These are phyloP conservation scores for Diaporthe aspalathi DNA, from an alignment of 2,329 filamentous ascomycete species.

Conservation along the genomic window DNA sequence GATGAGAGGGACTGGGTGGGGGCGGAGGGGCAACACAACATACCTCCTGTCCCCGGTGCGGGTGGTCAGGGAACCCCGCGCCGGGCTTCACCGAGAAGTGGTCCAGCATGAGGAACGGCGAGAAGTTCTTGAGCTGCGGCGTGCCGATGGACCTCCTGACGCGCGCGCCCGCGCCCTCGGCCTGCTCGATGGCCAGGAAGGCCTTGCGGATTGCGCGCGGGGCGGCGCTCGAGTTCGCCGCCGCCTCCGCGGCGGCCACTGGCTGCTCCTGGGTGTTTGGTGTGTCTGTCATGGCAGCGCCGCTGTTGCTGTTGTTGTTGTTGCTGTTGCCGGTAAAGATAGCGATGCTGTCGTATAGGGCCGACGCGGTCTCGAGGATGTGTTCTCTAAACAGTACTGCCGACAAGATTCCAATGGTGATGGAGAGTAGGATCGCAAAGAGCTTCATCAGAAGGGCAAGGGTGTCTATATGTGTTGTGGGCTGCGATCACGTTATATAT, in stretches of 20 bases:
- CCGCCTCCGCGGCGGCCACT: conserved; percentile 49
- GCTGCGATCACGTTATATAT: not conserved
- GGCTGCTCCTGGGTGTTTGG: conserved; percentile 40
- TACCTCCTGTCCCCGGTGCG: conserved; percentile 43
- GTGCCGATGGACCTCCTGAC: conserved; percentile 92
- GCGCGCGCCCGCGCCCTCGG: conserved; percentile 87
- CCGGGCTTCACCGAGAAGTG: conserved; percentile 85
- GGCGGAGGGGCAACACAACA: conserved; percentile 35
- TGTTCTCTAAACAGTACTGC: conserved; percentile 49
- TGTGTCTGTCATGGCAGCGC: conserved; percentile 31
- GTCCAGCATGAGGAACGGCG: conserved; percentile 95
- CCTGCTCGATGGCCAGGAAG: conserved; percentile 85
- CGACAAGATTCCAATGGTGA: conserved; percentile 53
- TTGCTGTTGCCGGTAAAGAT: conserved; percentile 26
- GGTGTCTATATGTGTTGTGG: not conserved
- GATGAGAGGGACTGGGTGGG: not conserved
- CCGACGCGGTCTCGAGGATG: conserved; percentile 44
- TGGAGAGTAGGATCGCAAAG: conserved; percentile 51
- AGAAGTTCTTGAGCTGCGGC: conserved; percentile 83
- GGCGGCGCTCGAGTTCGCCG: conserved; percentile 70
- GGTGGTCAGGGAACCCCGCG: conserved; percentile 91
- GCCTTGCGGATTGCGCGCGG: conserved; percentile 83
- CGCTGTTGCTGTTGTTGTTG: conserved; percentile 35
- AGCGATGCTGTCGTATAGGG: conserved; percentile 38
- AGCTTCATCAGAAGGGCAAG: conserved; percentile 50